Evolutionary conservation across 352 stramenopile genomes (phyloP), one percentile per base, ranked within the genome.

Genomic region (Globisporangium lucens): DNA sequence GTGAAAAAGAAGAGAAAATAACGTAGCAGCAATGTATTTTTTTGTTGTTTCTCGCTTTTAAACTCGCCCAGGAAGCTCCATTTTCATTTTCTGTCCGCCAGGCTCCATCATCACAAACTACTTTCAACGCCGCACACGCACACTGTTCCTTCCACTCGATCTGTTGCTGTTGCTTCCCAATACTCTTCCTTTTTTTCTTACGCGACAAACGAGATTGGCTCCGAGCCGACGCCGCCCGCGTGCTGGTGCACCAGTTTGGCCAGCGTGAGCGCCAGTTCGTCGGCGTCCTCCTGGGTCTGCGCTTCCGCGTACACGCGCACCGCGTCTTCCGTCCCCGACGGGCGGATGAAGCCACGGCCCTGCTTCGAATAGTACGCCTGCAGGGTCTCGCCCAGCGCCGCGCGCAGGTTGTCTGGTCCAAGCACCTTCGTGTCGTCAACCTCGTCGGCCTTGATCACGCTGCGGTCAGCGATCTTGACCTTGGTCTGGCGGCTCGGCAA

Each of bases 281-380:
- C 94, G 0, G 95, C 97, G 63, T 91, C 82, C 22, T 82, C 78
- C 73, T 97, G 87, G 24, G 89, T 98, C 67, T 87, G 76, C 22
- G 97, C 96, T 78, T 99, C 98, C 33, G 98, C 98, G 83, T 99
- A 99, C 43, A 99, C 91, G 49, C 98, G 95, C 38, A 99, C 97
- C 9, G 97, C 97, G 74, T 99, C 93, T 76, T 99, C 98, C 0
- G 98, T 99, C 29, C 98, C 98, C 65, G 94, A 99, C 33, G 97
- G 95, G 47, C 98, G 87, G 24, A 99, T 90, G 75, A 99, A 99
- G 33, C 78, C 87, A 27, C 87, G 87, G 24, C 76, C 84, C 27
- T 83, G 80, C 59, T 82, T 81, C 65, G 87, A 82, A 33, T 85
- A 74, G 43, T 83, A 79, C 47, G 70, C 82, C 66, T 82, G 70